Conservation (phyloP, 2,329 filamentous ascomycete genomes). For the Aureobasidium sp. region DNA sequence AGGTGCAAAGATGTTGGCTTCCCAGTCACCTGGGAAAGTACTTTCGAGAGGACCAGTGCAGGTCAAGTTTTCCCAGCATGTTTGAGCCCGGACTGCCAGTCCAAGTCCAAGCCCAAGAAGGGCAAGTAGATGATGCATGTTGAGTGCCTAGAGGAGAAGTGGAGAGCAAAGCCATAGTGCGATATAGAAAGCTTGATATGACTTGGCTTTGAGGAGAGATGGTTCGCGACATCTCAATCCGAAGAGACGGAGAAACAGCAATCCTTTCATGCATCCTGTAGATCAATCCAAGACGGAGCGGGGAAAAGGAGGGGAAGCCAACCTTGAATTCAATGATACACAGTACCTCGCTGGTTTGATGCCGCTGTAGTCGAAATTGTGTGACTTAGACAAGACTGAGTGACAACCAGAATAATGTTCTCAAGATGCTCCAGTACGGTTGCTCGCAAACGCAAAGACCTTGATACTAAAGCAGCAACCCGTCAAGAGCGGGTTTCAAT, state of each 20-base stretch:
- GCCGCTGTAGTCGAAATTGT: too few relatives aligned
- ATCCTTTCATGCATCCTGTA: neutral
- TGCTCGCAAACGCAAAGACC: too few relatives aligned
- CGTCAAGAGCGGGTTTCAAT: too few relatives aligned
- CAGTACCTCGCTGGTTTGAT: neutral
- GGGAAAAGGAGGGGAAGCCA: constrained; percentile 1
- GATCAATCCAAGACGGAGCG: neutral
- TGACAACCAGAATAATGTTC: too few relatives aligned
- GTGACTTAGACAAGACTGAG: too few relatives aligned
- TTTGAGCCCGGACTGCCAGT: constrained; percentile 10
- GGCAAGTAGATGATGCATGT: neutral
- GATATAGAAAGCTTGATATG: neutral
- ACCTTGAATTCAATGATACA: neutral
- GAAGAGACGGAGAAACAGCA: neutral
- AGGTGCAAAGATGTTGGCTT: constrained; percentile 50
- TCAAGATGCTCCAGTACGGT: too few relatives aligned
- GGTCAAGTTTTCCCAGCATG: constrained; percentile 48
- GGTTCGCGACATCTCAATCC: neutral
- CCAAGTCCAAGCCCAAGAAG: neutral
- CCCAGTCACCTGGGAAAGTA: constrained; percentile 51
- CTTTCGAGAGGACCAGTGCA: constrained; percentile 44
- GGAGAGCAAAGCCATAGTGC: neutral
- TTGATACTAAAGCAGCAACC: too few relatives aligned
- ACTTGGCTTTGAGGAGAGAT: neutral
- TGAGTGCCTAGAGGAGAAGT: neutral